Conservation (phyloP, 2,329 filamentous ascomycete genomes). For the Chaetomium strumarium region DNA sequence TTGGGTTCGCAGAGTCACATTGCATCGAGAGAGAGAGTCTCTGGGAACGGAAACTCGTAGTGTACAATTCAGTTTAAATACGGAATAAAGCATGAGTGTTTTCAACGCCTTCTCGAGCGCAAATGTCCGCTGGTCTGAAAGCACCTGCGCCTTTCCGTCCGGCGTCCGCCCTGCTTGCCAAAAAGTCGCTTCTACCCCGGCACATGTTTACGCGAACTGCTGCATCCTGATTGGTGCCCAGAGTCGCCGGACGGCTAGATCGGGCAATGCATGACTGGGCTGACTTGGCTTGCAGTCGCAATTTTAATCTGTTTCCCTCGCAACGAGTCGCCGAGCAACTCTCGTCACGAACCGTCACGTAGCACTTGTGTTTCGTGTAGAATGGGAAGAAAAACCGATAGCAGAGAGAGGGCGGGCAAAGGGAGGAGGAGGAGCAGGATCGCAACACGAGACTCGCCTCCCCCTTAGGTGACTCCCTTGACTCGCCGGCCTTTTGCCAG, state of each 20-base stretch:
- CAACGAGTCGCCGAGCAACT: too few relatives aligned
- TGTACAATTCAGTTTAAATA: too few relatives aligned
- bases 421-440: neutral
- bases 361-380: neutral
- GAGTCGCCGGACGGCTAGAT: constrained; percentile 17
- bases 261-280: constrained; percentile 4
- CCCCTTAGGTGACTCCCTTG: constrained; percentile 3
- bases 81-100: too few relatives aligned
- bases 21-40: too few relatives aligned
- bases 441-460: neutral
- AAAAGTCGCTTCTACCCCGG: neutral
- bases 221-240: constrained; percentile 22
- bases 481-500: constrained; percentile 2
- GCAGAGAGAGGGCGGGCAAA: neutral
- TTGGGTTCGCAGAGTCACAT: too few relatives aligned
- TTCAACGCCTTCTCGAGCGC: too few relatives aligned
- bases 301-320: neutral
- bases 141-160: neutral
- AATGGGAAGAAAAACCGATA: too few relatives aligned
- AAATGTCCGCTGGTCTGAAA: too few relatives aligned
- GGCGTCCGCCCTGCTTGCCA: neutral
- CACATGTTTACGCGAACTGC: constrained; percentile 8
- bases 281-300: neutral
- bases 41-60: too few relatives aligned
- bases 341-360: neutral